Conservation (phyloP, 2,329 filamentous ascomycete species). For the Lasiodiplodia theobromae region DNA sequence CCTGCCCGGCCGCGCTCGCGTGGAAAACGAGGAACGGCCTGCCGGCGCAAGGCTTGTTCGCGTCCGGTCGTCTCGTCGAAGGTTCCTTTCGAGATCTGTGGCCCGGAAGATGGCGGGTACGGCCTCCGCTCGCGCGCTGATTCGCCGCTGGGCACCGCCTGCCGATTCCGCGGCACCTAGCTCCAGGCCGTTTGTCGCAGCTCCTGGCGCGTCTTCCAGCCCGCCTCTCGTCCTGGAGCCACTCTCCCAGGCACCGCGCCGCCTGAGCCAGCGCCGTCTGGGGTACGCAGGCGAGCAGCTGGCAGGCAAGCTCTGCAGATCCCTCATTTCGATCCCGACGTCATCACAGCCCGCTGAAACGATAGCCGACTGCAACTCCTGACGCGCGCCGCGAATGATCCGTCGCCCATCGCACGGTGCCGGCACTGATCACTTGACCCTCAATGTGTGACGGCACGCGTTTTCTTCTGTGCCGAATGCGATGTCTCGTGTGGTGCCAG, state of each 20-base stretch:
- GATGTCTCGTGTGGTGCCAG: slow-evolving; percentile 30
- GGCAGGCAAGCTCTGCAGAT: slow-evolving; percentile 25
- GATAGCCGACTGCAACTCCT: slow-evolving; percentile 29
- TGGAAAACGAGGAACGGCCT: slow-evolving; percentile 28
- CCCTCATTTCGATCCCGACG: slow-evolving; percentile 25
- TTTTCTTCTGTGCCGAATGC: slow-evolving; percentile 29
- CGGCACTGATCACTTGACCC: slow-evolving; percentile 27
- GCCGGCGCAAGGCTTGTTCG: slow-evolving; percentile 25
- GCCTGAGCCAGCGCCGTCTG: slow-evolving; percentile 17
- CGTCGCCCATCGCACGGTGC: slow-evolving; percentile 29
- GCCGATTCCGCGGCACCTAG: slow-evolving; percentile 26
- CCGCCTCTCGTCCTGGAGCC: slow-evolving; percentile 16
- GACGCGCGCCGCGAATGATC: slow-evolving; percentile 28
- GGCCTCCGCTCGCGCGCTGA: slow-evolving; percentile 8
- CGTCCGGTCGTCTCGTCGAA: slow-evolving; percentile 27
- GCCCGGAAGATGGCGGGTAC: slow-evolving; percentile 24
- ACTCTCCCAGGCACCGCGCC: slow-evolving; percentile 19
- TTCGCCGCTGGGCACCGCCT: slow-evolving; percentile 15
- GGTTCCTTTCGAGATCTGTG: slow-evolving; percentile 28
- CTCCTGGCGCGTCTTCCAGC: slow-evolving; percentile 8
- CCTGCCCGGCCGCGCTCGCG: slow-evolving; percentile 17
- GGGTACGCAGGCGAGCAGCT: slow-evolving; percentile 23
- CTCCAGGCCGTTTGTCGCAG: slow-evolving; percentile 27
- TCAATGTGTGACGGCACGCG: slow-evolving; percentile 29
- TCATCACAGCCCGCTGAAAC: slow-evolving; percentile 28